phyloP scores from a whole-genome alignment of 768 basidiomycete species.

The Auriscalpium microsporum region DNA sequence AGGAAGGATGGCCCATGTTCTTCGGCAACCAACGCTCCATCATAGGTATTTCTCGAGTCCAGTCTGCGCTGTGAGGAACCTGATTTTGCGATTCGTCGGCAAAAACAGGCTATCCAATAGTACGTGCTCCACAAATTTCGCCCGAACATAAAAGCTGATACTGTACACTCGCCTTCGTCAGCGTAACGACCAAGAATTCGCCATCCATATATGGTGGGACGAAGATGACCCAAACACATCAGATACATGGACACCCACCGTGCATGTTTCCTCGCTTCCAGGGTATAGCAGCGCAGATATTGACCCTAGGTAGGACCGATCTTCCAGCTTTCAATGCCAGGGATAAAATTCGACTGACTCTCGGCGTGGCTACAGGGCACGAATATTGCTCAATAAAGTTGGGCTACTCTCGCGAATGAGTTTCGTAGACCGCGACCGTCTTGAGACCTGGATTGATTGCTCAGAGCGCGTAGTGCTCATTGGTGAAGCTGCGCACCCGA shows the following conservation, averaged over 20 bases:
- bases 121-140: background rate
- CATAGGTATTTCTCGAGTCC: background rate
- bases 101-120: constrained; percentile 3
- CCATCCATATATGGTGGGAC: constrained; percentile 8
- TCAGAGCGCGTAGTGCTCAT: constrained; percentile 27
- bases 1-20: constrained; percentile 10
- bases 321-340: background rate
- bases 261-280: background rate
- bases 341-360: background rate
- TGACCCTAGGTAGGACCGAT: background rate
- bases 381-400: constrained; percentile 7
- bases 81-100: too few relatives aligned
- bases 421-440: constrained; percentile 27
- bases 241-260: constrained; percentile 4
- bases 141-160: background rate
- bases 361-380: background rate
- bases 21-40: constrained; percentile 1
- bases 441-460: constrained; percentile 30
- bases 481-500: constrained; percentile 29
- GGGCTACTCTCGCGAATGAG: constrained; percentile 18
- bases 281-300: too few relatives aligned
- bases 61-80: background rate
- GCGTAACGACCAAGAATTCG: constrained; percentile 8
- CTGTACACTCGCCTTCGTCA: background rate
- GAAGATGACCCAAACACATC: background rate